phyloP scores from a whole-genome alignment of 345 rosid genomes.

The Salix arbutifolia region DNA sequence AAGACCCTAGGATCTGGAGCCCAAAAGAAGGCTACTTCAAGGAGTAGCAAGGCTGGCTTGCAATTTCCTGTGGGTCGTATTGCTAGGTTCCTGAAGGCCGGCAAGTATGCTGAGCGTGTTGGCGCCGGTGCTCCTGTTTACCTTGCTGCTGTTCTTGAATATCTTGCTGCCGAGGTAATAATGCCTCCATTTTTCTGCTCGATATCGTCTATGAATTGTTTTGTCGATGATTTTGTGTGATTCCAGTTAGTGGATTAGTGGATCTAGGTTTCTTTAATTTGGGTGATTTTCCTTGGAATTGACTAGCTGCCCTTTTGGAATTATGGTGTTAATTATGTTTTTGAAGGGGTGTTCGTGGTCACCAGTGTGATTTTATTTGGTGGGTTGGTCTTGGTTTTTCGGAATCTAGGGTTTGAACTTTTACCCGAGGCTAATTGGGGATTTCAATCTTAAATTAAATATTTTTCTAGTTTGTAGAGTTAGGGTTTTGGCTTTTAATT shows the following conservation, averaged over 20 bases:
- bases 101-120: conserved; percentile 91
- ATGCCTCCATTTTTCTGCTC: background rate
- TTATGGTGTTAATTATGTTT: background rate
- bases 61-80: conserved; percentile 96
- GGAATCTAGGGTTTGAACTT: background rate
- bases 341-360: background rate
- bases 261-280: background rate
- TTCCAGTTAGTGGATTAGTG: background rate
- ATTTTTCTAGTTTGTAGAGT: too few relatives aligned
- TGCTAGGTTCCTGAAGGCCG: conserved; percentile 89
- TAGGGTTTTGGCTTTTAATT: too few relatives aligned
- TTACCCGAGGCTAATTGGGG: background rate
- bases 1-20: conserved; percentile 83
- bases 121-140: conserved; percentile 97
- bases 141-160: conserved; percentile 92
- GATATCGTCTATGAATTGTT: background rate
- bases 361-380: background rate
- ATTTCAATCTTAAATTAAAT: background rate
- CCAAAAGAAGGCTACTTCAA: conserved; percentile 85
- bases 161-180: conserved; percentile 86
- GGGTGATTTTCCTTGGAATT: background rate
- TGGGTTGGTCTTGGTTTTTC: background rate
- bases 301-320: background rate
- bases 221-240: background rate
- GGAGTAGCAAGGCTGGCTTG: conserved; percentile 94